phyloP scores from a whole-genome alignment of 2,329 filamentous ascomycete species.

The Ophiosphaerella herpotricha region DNA sequence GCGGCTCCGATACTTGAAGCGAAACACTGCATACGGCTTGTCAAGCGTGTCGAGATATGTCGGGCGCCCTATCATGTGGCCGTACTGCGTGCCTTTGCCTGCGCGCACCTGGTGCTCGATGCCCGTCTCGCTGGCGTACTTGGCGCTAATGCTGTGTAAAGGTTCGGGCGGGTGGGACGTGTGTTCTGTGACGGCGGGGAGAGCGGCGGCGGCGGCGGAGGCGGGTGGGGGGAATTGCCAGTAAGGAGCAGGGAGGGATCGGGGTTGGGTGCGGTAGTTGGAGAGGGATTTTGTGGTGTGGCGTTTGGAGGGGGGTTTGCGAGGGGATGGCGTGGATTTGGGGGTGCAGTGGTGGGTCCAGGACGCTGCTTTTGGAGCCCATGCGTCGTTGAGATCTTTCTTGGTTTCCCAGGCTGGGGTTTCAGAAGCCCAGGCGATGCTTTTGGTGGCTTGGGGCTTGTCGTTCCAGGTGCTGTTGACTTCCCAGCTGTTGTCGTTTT shows the following conservation, averaged over 20 bases:
- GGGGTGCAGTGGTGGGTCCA: background rate
- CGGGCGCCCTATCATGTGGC: slow-evolving; percentile 44
- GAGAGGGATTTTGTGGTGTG: slow-evolving; percentile 19
- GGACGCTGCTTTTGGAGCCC: slow-evolving; percentile 1
- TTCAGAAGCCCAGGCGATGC: background rate
- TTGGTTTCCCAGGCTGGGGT: background rate
- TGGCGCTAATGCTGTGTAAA: slow-evolving; percentile 21
- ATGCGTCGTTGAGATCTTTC: background rate
- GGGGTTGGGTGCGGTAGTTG: slow-evolving; percentile 11
- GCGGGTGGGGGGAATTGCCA: slow-evolving; percentile 33
- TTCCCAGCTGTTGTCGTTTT: background rate
- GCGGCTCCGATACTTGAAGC: slow-evolving; percentile 52
- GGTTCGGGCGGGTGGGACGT: slow-evolving; percentile 34
- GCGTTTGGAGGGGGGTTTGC: background rate
- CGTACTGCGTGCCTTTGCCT: slow-evolving; percentile 45
- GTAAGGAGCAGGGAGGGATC: slow-evolving; percentile 31
- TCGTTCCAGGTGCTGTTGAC: background rate
- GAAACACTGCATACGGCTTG: slow-evolving; percentile 52
- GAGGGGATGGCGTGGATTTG: background rate
- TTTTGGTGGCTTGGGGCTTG: background rate
- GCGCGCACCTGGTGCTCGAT: slow-evolving; percentile 40
- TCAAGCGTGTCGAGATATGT: slow-evolving; percentile 48
- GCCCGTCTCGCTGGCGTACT: slow-evolving; percentile 14
- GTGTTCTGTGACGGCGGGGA: slow-evolving; percentile 19
- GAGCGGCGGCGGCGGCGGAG: background rate